Conservation (phyloP, 148 eudicot genomes). For the Rhododendron mucronatum region DNA sequence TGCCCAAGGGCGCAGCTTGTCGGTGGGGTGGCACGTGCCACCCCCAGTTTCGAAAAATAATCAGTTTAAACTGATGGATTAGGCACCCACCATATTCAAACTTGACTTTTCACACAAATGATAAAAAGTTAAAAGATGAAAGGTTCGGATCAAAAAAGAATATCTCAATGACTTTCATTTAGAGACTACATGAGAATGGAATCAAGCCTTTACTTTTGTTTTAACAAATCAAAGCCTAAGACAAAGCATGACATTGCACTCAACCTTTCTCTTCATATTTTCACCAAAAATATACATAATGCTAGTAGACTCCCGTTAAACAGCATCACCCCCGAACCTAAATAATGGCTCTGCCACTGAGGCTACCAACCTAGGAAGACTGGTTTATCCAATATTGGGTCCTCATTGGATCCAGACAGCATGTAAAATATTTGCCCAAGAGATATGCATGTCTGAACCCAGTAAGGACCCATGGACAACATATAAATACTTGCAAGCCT, state of each 20-base stretch:
- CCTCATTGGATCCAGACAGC: not conserved
- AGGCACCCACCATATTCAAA: not conserved
- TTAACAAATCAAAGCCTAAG: too few relatives aligned
- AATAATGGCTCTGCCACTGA: too few relatives aligned
- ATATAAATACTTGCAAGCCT: not conserved
- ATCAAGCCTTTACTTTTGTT: too few relatives aligned
- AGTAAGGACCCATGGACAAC: not conserved
- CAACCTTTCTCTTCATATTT: too few relatives aligned
- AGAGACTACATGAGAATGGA: too few relatives aligned
- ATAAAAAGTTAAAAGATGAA: too few relatives aligned
- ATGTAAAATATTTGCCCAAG: not conserved
- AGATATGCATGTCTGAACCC: not conserved
- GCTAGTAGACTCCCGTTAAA: too few relatives aligned
- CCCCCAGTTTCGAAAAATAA: too few relatives aligned
- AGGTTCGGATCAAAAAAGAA: not conserved
- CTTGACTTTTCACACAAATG: not conserved
- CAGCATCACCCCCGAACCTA: too few relatives aligned
- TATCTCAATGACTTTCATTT: not conserved
- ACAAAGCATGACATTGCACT: too few relatives aligned
- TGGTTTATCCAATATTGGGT: not conserved
- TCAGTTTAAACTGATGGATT: not conserved
- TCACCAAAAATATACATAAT: too few relatives aligned
- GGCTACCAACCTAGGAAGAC: not conserved
- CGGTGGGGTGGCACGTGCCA: not conserved
- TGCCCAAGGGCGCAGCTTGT: not conserved